Conservation (phyloP, 176 grass and related monocot genomes). For the Rhynchospora breviuscula region DNA sequence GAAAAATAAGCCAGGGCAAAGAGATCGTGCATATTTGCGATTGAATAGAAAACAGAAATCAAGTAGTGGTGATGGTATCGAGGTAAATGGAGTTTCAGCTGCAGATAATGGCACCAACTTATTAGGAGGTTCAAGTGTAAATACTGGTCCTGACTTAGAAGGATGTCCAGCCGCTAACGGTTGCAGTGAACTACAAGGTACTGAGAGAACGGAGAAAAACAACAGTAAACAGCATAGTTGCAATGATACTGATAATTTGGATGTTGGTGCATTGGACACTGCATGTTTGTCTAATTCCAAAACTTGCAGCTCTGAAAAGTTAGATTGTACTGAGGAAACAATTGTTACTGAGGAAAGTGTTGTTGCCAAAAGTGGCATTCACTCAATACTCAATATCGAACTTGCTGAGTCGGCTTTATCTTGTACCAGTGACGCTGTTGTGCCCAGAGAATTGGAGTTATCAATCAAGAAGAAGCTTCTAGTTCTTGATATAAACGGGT, state of each 20-base stretch:
- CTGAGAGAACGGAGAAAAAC: not conserved
- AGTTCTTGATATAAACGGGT: constrained; percentile 91
- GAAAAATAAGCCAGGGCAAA: not conserved
- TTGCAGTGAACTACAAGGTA: not conserved
- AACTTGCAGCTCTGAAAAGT: not conserved
- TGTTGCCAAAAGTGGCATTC: not conserved
- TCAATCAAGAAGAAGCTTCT: constrained; percentile 64
- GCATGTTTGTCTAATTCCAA: not conserved
- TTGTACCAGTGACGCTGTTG: constrained; percentile 14
- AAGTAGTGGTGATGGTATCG: not conserved
- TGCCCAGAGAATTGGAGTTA: constrained; percentile 27
- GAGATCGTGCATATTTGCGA: not conserved
- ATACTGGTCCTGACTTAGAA: not conserved
- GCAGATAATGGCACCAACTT: constrained; percentile 4
- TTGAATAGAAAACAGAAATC: not conserved
- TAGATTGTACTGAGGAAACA: not conserved
- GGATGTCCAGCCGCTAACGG: not conserved
- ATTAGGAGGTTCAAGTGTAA: not conserved
- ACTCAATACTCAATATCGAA: not conserved
- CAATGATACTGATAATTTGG: constrained; percentile 4
- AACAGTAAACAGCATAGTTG: not conserved
- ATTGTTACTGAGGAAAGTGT: not conserved
- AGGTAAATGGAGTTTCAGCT: not conserved
- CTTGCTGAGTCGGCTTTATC: constrained; percentile 24
- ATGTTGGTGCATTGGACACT: not conserved